Percentiles rank a stretch among this genome's conserved stretches.
phyloP scores from a whole-genome alignment of 2,329 filamentous ascomycete species.

The Cordyceps javanica region DNA sequence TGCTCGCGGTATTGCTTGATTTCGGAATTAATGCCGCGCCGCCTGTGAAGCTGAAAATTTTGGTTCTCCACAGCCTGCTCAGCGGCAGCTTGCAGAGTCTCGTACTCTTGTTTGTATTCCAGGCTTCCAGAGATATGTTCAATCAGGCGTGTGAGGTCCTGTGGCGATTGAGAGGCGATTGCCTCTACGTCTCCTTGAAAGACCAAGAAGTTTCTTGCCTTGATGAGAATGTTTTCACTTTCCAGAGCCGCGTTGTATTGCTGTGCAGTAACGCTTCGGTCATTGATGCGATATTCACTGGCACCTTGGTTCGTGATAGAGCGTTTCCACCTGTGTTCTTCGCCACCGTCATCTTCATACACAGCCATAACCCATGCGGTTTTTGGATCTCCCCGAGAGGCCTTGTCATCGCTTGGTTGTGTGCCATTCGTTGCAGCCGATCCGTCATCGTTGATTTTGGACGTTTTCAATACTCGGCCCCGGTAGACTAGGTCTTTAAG shows the following conservation, averaged over 20 bases:
- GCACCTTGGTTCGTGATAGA: slow-evolving; percentile 81
- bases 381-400: slow-evolving; percentile 77
- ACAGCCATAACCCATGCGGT: slow-evolving; percentile 99
- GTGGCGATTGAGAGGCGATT: slow-evolving; percentile 90
- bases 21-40: slow-evolving; percentile 92
- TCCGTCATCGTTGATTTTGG: slow-evolving; percentile 86
- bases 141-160: slow-evolving; percentile 86
- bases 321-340: slow-evolving; percentile 94
- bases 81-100: slow-evolving; percentile 76
- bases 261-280: slow-evolving; percentile 77
- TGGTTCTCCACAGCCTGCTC: slow-evolving; percentile 86
- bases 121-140: slow-evolving; percentile 97
- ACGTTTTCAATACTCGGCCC: slow-evolving; percentile 84
- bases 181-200: slow-evolving; percentile 98
- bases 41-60: slow-evolving; percentile 78
- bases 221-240: slow-evolving; percentile 93
- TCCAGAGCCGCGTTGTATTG: slow-evolving; percentile 93
- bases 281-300: slow-evolving; percentile 97
- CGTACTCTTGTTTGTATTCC: slow-evolving; percentile 92
- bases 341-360: slow-evolving; percentile 93
- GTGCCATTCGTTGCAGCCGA: slow-evolving; percentile 61
- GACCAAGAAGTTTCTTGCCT: slow-evolving; percentile 94
- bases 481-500: slow-evolving; percentile 94
- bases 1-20: slow-evolving; percentile 97
- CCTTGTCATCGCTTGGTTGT: slow-evolving; percentile 54